phyloP scores from a whole-genome alignment of 345 rosid genomes.

The Dimocarpus longan region DNA sequence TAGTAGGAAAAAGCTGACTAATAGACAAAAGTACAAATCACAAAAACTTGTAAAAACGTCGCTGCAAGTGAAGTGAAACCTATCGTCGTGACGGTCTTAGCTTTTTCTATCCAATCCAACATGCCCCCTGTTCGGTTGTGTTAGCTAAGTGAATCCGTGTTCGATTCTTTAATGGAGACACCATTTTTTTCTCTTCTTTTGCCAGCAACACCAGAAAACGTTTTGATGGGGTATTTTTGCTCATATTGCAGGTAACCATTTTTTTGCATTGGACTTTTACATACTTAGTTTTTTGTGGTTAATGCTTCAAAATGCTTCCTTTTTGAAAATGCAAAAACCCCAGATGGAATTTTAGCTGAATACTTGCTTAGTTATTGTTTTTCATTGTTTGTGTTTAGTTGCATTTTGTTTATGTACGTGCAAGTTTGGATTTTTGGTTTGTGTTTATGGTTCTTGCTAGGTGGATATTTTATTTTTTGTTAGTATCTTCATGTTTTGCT shows the following conservation, averaged over 20 bases:
- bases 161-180: neutral
- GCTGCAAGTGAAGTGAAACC: neutral
- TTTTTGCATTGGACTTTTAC: neutral
- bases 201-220: neutral
- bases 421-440: constrained; percentile 4
- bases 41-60: neutral
- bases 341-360: neutral
- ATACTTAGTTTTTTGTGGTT: neutral
- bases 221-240: neutral
- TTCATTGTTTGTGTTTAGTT: neutral
- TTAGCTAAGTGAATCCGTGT: constrained; percentile 1
- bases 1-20: neutral
- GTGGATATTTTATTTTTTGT: neutral
- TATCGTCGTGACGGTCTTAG: neutral
- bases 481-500: neutral
- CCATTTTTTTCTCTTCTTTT: neutral
- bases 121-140: neutral
- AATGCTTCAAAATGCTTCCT: neutral
- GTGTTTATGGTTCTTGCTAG: neutral
- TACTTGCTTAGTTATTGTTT: neutral
- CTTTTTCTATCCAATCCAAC: neutral
- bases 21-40: neutral
- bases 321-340: neutral
- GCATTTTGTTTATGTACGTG: neutral
- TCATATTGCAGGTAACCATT: neutral